A percentile compares a stretch with the other conserved stretches of the same genome.
Evolutionary conservation across 371 early-diverging fungal genomes (phyloP).

Genomic region (Hamiltosporidium tvaerminnensis): DNA sequence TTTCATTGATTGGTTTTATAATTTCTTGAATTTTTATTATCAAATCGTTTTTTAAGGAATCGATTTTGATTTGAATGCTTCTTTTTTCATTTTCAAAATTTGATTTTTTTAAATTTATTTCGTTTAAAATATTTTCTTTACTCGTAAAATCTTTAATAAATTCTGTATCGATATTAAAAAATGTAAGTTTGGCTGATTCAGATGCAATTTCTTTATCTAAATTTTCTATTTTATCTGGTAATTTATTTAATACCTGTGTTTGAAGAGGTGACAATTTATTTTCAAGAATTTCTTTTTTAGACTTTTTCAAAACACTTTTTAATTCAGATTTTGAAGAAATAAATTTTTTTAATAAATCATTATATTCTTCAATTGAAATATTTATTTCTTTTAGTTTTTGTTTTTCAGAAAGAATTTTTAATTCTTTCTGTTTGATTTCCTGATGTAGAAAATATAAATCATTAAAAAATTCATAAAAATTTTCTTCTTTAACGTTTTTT

Average conservation of each 20-base stretch:
- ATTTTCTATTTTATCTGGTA: conserved; percentile 28
- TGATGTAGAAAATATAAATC: background rate
- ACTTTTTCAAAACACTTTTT: conserved; percentile 1
- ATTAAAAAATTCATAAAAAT: conserved; percentile 6
- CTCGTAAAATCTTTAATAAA: conserved; percentile 15
- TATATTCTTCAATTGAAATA: background rate
- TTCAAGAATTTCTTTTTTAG: conserved; percentile 4
- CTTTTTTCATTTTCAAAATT: background rate
- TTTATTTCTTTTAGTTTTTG: background rate
- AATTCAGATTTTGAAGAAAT: background rate
- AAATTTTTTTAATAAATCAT: background rate
- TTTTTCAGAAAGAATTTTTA: background rate
- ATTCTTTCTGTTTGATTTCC: conserved; percentile 1
- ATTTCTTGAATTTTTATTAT: background rate
- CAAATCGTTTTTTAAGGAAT: background rate
- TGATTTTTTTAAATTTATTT: conserved; percentile 4
- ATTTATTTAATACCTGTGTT: background rate
- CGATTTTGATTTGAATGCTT: conserved; percentile 4
- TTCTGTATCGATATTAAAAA: conserved; percentile 21
- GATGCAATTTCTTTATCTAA: conserved; percentile 16
- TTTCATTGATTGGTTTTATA: conserved; percentile 10
- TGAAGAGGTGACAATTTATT: conserved; percentile 1
- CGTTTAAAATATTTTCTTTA: conserved; percentile 14
- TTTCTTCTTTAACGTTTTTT: background rate
- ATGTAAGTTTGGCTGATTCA: conserved; percentile 16